Conservation (phyloP, 805 yeast genomes). For the Saccharomycopsis fermentans region DNA sequence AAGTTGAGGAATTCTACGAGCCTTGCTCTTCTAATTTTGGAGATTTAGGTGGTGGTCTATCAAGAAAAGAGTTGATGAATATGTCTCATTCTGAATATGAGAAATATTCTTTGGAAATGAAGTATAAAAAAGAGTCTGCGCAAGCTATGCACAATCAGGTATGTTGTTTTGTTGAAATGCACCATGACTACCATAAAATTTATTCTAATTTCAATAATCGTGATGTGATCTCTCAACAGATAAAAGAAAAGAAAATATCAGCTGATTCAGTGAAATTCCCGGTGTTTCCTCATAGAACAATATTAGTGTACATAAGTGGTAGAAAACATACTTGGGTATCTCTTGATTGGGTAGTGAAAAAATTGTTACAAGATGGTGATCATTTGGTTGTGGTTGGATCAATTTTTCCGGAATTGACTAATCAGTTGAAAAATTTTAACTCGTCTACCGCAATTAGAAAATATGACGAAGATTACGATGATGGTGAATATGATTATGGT, state of each 20-base stretch:
- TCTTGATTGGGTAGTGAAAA: slow-evolving; percentile 54
- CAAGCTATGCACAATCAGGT: slow-evolving; percentile 18
- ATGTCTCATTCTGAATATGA: slow-evolving; percentile 5
- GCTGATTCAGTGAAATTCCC: slow-evolving; percentile 22
- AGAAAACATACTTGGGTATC: slow-evolving; percentile 77
- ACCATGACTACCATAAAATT: slow-evolving; percentile 37
- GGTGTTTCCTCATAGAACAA: slow-evolving; percentile 40
- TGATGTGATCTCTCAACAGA: slow-evolving; percentile 14
- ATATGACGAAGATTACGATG: background rate
- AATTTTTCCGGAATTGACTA: slow-evolving; percentile 28
- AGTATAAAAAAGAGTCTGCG: background rate
- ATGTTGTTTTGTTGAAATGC: slow-evolving; percentile 32
- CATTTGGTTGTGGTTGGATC: slow-evolving; percentile 52
- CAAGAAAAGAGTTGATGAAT: background rate
- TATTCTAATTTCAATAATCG: slow-evolving; percentile 29
- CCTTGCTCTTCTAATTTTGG: background rate
- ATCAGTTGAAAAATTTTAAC: slow-evolving; percentile 11
- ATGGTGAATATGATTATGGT: background rate
- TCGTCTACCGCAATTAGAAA: background rate
- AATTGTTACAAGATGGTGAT: slow-evolving; percentile 54
- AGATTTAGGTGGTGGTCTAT: background rate
- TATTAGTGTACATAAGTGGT: slow-evolving; percentile 59
- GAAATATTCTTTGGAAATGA: slow-evolving; percentile 3
- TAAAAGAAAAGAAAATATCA: slow-evolving; percentile 3
- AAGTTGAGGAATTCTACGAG: slow-evolving; percentile 6